phyloP scores from a whole-genome alignment of 768 basidiomycete species.

The Amanita exitialis region DNA sequence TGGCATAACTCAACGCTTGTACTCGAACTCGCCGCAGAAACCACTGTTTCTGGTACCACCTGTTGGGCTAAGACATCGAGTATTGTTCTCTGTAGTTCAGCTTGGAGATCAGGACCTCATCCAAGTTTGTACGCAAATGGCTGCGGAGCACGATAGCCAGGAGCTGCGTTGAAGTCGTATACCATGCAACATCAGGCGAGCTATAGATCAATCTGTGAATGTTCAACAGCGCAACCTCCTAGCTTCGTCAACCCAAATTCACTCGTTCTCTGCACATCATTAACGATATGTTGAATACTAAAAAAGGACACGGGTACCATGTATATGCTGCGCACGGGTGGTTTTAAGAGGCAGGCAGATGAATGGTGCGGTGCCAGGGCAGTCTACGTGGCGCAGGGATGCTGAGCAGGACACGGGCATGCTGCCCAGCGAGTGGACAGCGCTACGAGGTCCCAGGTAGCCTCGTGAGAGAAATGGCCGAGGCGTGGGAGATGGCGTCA shows the following conservation, averaged over 20 bases:
- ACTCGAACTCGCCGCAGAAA: constrained; percentile 23
- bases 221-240: constrained; percentile 73
- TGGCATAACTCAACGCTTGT: constrained; percentile 68
- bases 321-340: too few relatives aligned
- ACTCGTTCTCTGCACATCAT: constrained; percentile 51
- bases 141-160: constrained; percentile 64
- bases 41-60: constrained; percentile 40
- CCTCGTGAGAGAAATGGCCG: too few relatives aligned
- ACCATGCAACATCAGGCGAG: constrained; percentile 80
- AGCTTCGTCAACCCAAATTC: constrained; percentile 90
- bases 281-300: constrained; percentile 1
- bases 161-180: constrained; percentile 69
- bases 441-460: too few relatives aligned
- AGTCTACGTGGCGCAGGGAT: too few relatives aligned
- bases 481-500: too few relatives aligned
- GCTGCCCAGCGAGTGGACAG: too few relatives aligned
- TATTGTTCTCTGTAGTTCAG: constrained; percentile 68
- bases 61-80: constrained; percentile 81
- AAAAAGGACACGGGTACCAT: too few relatives aligned
- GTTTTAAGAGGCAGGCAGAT: too few relatives aligned
- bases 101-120: constrained; percentile 72
- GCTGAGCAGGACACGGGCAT: too few relatives aligned
- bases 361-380: too few relatives aligned
- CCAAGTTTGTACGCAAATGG: constrained; percentile 86
- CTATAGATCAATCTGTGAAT: constrained; percentile 83